A percentile compares a stretch with the other conserved stretches of the same genome.
Conservation (phyloP, 805 yeast genomes). For the Komagataella pastoris region DNA sequence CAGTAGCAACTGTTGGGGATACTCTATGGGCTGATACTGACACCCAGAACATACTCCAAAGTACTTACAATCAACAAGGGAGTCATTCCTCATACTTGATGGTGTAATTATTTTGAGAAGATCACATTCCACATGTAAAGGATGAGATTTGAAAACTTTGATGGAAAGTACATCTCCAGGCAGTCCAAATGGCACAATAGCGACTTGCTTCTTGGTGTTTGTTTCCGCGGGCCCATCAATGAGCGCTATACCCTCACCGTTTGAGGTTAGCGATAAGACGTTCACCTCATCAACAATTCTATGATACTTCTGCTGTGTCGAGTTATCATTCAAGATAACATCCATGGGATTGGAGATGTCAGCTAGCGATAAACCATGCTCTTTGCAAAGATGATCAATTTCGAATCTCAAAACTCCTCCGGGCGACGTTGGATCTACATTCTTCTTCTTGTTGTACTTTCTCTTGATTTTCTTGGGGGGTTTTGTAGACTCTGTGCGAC, state of each 20-base stretch:
- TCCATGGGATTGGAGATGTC: slow-evolving; percentile 55
- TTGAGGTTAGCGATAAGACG: slow-evolving; percentile 49
- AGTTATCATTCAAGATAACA: slow-evolving; percentile 46
- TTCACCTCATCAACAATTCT: slow-evolving; percentile 44
- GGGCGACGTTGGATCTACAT: slow-evolving; percentile 66
- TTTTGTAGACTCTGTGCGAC: background rate
- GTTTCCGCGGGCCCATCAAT: slow-evolving; percentile 37
- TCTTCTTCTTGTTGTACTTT: slow-evolving; percentile 48
- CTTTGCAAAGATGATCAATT: slow-evolving; percentile 42
- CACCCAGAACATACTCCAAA: slow-evolving; percentile 94
- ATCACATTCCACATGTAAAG: slow-evolving; percentile 64
- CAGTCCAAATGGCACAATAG: slow-evolving; percentile 72
- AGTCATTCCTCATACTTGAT: slow-evolving; percentile 35
- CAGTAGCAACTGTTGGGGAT: slow-evolving; percentile 56
- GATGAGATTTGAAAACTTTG: slow-evolving; percentile 68
- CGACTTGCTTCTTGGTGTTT: slow-evolving; percentile 35
- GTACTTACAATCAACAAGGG: slow-evolving; percentile 60
- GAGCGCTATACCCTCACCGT: slow-evolving; percentile 80
- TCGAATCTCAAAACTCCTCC: slow-evolving; percentile 69
- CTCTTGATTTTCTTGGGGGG: slow-evolving; percentile 19
- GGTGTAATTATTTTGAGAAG: slow-evolving; percentile 28
- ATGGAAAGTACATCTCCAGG: slow-evolving; percentile 74
- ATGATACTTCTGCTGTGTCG: slow-evolving; percentile 35
- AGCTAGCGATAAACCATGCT: slow-evolving; percentile 25
- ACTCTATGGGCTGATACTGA: slow-evolving; percentile 74